Evolutionary conservation across 2,329 filamentous ascomycete species (phyloP).

Genomic region (Paraphoma sp.): DNA sequence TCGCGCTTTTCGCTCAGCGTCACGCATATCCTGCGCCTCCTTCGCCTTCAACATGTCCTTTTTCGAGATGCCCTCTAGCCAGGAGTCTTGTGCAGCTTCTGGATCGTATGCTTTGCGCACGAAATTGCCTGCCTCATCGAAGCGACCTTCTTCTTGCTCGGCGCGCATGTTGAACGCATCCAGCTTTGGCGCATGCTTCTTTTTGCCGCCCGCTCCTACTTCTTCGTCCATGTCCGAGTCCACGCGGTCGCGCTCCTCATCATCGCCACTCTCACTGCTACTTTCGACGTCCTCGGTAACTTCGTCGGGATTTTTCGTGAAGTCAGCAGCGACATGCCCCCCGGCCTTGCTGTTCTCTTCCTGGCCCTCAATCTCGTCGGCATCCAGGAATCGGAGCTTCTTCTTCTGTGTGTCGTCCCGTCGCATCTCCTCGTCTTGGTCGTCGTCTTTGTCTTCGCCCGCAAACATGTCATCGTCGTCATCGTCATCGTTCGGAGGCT

Average conservation of each 20-base stretch:
- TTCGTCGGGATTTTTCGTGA: constrained; percentile 52
- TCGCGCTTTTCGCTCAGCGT: constrained; percentile 75
- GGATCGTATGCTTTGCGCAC: constrained; percentile 88
- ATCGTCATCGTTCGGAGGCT: constrained; percentile 50
- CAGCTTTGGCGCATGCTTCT: constrained; percentile 89
- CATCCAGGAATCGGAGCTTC: constrained; percentile 65
- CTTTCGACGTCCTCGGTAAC: constrained; percentile 68
- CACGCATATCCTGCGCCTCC: constrained; percentile 84
- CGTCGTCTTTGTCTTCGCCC: constrained; percentile 64
- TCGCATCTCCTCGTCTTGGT: constrained; percentile 60
- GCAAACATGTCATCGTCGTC: constrained; percentile 86
- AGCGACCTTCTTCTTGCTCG: constrained; percentile 91
- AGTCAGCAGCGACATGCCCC: constrained; percentile 67
- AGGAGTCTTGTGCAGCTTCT: constrained; percentile 87
- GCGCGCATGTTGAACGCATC: constrained; percentile 94
- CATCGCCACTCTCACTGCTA: constrained; percentile 63
- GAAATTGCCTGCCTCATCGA: constrained; percentile 90
- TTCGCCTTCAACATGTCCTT: constrained; percentile 90
- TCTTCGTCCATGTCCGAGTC: constrained; percentile 80
- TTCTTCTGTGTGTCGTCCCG: constrained; percentile 67
- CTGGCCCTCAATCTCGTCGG: constrained; percentile 78
- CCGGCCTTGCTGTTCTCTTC: constrained; percentile 76
- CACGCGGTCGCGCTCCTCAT: constrained; percentile 71
- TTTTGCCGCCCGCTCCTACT: constrained; percentile 86
- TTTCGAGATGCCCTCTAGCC: constrained; percentile 91